Evolutionary conservation across 306 rosid species (phyloP), one percentile per base, ranked within the genome.

Genomic region (Citrullus colocynthis): DNA sequence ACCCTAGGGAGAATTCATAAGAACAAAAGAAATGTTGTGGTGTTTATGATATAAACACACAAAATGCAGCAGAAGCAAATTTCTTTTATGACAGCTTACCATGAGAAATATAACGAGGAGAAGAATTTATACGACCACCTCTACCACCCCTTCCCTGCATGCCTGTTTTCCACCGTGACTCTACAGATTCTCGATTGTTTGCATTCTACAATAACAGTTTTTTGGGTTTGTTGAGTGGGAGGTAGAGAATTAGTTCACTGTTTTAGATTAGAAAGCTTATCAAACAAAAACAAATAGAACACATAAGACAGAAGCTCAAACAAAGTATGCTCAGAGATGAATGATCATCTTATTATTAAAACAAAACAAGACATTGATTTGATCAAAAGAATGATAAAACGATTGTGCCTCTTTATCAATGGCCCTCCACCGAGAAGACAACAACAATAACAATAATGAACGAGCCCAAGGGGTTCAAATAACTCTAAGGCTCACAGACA

Each of bases 121-220:
- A 75, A 85, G 88, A 86, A 79, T 85, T 90, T 63, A 56, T 87
- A 80, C 91, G 96, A 81, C 89, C 90, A 55, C 96, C 91, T 90
- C 97, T 90, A 80, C 78, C 84, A 79, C 93, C 97, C 81, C 90
- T 85, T 72, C 97, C 97, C 78, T 88, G 97, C 61, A 78, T 52
- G 58, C 92, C 88, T 72, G 88, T 81, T 83, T 91, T 92, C 97
- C 99, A 85, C 66, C 88, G 88, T 37, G 88, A 79, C 78, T 95
- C 99, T 57, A 82, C 86, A 76, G 89, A 74, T 81, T 95, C 99
- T 83, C 85, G 93, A 83, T 80, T 90, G 86, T 80, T 90, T 66
- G 81, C 81, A 84, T 83, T 92, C 99, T 95, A 89, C 91, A 90
- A 71, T 80, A 64, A 79, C 70, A 63, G 24, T 74, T 30, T 52